These are phyloP conservation scores for Strobilomyces confusus DNA, from an alignment of 768 basidiomycete genomes.

Conservation along the genomic window DNA sequence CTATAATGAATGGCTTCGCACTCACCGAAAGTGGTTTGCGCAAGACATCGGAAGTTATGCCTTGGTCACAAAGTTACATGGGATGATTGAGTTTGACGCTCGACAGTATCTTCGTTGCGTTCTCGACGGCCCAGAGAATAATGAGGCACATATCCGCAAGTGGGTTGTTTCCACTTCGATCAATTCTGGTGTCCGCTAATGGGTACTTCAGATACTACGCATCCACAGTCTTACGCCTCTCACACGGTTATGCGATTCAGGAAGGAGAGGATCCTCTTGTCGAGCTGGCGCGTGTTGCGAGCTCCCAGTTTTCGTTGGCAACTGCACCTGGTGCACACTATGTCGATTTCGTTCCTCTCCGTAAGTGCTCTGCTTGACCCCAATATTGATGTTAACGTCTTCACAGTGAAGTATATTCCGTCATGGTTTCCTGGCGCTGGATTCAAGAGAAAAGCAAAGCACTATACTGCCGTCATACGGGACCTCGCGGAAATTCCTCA, in stretches of 20 bases:
- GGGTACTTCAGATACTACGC: background rate
- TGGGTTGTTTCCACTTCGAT: background rate
- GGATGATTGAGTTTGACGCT: conserved; percentile 1
- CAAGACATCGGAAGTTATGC: conserved; percentile 1
- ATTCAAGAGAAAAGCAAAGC: conserved; percentile 11
- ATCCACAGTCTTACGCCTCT: no score
- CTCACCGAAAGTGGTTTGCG: conserved; percentile 8
- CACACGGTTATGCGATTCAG: conserved; percentile 36
- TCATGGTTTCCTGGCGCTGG: no score
- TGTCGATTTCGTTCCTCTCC: conserved; percentile 18
- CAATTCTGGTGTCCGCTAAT: background rate
- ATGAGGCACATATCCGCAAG: conserved; percentile 2
- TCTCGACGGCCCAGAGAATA: background rate
- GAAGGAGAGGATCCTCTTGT: conserved; percentile 37
- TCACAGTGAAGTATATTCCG: no score
- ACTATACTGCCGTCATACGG: conserved; percentile 6
- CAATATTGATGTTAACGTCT: no score
- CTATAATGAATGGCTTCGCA: conserved; percentile 15
- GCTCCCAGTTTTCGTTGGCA: conserved; percentile 18
- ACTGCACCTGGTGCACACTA: conserved; percentile 5
- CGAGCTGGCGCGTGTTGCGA: conserved; percentile 25
- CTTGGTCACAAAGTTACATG: background rate
- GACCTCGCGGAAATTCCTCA: conserved; percentile 11
- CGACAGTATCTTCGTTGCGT: background rate
- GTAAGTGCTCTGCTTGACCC: conserved; percentile 1